These are phyloP conservation scores for Chaetomium cochliodes DNA, from an alignment of 495 filamentous ascomycete genomes.

Conservation along the genomic window DNA sequence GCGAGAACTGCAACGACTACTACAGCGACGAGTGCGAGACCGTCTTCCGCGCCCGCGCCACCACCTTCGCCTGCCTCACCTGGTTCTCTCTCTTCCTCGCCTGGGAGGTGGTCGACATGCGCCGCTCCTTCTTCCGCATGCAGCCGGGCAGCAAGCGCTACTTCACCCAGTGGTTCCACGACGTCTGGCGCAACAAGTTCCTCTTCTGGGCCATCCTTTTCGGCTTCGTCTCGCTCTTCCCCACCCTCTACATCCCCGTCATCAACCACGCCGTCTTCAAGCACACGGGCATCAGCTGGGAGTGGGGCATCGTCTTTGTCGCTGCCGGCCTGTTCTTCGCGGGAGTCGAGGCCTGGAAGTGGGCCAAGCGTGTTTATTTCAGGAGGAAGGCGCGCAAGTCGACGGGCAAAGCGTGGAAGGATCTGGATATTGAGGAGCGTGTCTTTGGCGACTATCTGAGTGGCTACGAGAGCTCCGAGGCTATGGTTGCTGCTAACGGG, in stretches of 20 bases:
- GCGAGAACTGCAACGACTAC: slow-evolving; percentile 61
- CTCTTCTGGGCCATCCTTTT: slow-evolving; percentile 71
- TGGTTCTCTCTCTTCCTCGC: slow-evolving; percentile 70
- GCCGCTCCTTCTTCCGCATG: slow-evolving; percentile 65
- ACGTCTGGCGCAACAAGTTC: slow-evolving; percentile 70
- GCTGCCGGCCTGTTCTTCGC: slow-evolving; percentile 59
- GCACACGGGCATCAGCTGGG: slow-evolving; percentile 68
- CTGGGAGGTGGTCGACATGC: slow-evolving; percentile 71
- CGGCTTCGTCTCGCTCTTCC: slow-evolving; percentile 67
- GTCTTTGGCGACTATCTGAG: slow-evolving; percentile 42
- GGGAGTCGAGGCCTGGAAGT: slow-evolving; percentile 66
- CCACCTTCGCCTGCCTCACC: slow-evolving; percentile 72
- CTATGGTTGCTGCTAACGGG: slow-evolving; percentile 13
- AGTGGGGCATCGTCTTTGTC: slow-evolving; percentile 64
- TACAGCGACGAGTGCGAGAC: slow-evolving; percentile 55
- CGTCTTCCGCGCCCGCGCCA: slow-evolving; percentile 73
- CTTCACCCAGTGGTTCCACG: slow-evolving; percentile 52
- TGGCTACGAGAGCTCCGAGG: slow-evolving; percentile 16
- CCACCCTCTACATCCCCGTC: slow-evolving; percentile 69
- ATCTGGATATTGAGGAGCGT: slow-evolving; percentile 42
- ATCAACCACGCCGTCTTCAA: slow-evolving; percentile 71
- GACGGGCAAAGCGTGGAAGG: slow-evolving; percentile 34
- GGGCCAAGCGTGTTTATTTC: slow-evolving; percentile 52
- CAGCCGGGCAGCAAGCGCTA: slow-evolving; percentile 59
- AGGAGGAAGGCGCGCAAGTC: slow-evolving; percentile 24